Evolutionary conservation across 2,329 filamentous ascomycete genomes (phyloP).

Genomic region (Epichloe amarillans): DNA sequence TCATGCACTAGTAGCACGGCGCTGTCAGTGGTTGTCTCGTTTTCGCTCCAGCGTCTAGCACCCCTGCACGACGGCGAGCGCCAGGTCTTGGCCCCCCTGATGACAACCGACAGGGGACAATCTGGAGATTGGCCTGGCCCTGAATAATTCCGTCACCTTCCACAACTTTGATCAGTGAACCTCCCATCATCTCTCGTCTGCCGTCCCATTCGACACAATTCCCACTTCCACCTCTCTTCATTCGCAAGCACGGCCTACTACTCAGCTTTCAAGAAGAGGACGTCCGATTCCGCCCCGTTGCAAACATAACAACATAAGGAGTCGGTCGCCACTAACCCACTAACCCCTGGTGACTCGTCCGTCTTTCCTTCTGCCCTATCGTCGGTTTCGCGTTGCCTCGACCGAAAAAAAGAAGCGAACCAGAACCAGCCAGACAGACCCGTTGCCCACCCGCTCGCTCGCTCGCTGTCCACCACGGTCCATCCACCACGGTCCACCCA

Average conservation of each 20-base stretch:
- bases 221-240: neutral
- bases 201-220: neutral
- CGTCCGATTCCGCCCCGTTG: neutral
- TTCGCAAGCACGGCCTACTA: too few species aligned
- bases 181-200: neutral
- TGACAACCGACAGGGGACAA: too few species aligned
- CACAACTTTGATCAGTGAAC: neutral
- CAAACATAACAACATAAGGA: too few species aligned
- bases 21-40: neutral
- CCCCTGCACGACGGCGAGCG: too few species aligned
- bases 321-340: too few species aligned
- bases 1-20: too few species aligned
- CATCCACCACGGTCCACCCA: neutral
- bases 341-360: neutral
- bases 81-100: too few species aligned
- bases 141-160: neutral
- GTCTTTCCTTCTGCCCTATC: neutral
- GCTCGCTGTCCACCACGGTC: neutral
- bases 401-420: neutral
- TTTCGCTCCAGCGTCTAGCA: neutral
- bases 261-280: too few species aligned
- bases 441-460: neutral
- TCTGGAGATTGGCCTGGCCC: neutral
- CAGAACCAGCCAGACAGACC: neutral
- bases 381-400: neutral